phyloP scores from a whole-genome alignment of 2,329 filamentous ascomycete genomes.

The Nemania serpens region DNA sequence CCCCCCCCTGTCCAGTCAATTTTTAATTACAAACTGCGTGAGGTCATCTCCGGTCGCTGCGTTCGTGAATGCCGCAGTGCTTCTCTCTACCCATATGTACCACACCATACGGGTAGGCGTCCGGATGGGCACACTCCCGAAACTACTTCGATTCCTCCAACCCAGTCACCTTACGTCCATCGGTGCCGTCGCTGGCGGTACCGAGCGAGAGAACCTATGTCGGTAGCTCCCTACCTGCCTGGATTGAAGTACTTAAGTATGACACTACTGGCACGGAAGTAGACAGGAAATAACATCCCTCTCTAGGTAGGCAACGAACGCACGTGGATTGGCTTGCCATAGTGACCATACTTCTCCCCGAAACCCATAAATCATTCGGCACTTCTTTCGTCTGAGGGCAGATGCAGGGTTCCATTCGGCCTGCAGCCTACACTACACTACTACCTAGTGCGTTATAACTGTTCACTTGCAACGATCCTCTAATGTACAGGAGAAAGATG shows the following conservation, averaged over 20 bases:
- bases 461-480: background rate
- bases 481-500: background rate
- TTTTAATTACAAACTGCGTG: background rate
- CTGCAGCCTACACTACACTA: background rate
- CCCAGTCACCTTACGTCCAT: background rate
- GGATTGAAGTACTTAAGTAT: too few species aligned
- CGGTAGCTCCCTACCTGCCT: too few species aligned
- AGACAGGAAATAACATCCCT: too few species aligned
- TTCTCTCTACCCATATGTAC: background rate
- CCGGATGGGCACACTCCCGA: constrained; percentile 1
- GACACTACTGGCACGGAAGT: too few species aligned
- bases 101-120: constrained; percentile 1
- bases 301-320: too few species aligned
- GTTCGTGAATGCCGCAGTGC: too few species aligned
- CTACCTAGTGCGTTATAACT: too few species aligned
- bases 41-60: too few species aligned
- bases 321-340: too few species aligned
- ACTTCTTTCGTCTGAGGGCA: background rate
- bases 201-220: too few species aligned
- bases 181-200: background rate
- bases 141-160: background rate
- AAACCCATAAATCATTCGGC: background rate
- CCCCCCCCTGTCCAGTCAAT: background rate
- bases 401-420: background rate
- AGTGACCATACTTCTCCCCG: too few species aligned